These are phyloP conservation scores for Boletus fagicola DNA, from an alignment of 768 basidiomycete species.

Conservation along the genomic window DNA sequence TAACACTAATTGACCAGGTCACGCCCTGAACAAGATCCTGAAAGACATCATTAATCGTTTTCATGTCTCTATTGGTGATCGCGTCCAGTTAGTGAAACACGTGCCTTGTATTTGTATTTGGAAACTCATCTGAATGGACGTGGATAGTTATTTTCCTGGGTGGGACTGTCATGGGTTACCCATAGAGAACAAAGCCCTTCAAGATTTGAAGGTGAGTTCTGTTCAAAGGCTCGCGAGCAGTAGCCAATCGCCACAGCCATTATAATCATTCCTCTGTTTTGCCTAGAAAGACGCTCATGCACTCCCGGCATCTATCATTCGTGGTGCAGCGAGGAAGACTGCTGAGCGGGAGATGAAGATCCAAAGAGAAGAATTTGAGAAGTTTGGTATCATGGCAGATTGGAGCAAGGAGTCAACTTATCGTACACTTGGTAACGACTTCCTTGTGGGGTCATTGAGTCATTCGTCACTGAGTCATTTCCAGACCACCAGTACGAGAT, in stretches of 20 bases:
- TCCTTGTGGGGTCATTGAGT: not conserved
- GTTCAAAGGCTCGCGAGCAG: not conserved
- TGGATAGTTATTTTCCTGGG: conserved; percentile 83
- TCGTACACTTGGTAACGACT: conserved; percentile 70
- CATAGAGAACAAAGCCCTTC: conserved; percentile 91
- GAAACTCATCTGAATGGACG: conserved; percentile 1
- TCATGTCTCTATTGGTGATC: conserved; percentile 71
- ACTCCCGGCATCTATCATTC: conserved; percentile 60
- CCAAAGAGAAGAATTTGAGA: conserved; percentile 77
- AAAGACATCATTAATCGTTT: conserved; percentile 96
- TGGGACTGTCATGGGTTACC: conserved; percentile 99
- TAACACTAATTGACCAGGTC: conserved; percentile 50
- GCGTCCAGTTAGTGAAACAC: conserved; percentile 67
- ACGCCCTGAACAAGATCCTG: conserved; percentile 92
- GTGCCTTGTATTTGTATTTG: not conserved
- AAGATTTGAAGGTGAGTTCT: conserved; percentile 63
- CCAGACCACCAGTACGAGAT: conserved; percentile 86
- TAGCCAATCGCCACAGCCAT: not conserved
- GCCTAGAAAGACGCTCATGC: conserved; percentile 53
- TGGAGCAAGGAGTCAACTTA: conserved; percentile 76
- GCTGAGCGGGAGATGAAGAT: conserved; percentile 71
- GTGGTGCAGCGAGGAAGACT: conserved; percentile 65
- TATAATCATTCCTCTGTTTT: not conserved
- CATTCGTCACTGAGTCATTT: not conserved
- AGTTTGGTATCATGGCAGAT: conserved; percentile 89